Percentiles rank a stretch among this genome's conserved stretches.
Conservation (phyloP, 306 rosid species). For the Dalbergia cultrata region DNA sequence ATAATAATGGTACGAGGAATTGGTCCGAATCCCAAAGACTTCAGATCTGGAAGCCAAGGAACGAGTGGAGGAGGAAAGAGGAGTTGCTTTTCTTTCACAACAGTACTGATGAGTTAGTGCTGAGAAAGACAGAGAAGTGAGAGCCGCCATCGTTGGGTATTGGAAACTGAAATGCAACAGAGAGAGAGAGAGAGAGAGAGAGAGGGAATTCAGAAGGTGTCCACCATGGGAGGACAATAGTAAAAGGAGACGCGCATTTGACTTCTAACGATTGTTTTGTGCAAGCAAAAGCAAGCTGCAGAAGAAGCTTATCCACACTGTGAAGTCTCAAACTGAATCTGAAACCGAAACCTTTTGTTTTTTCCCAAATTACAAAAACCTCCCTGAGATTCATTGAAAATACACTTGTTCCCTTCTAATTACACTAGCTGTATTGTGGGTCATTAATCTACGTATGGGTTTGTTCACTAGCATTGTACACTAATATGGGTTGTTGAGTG, state of each 20-base stretch:
- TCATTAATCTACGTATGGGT: too few species aligned
- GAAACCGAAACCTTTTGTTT: slow-evolving; percentile 31
- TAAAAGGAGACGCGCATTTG: slow-evolving; percentile 40
- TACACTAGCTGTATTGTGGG: too few species aligned
- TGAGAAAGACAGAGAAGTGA: slow-evolving; percentile 75
- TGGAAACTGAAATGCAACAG: slow-evolving; percentile 7
- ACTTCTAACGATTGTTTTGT: slow-evolving; percentile 36
- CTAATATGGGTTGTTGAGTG: too few species aligned
- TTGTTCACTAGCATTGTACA: too few species aligned
- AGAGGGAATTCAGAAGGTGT: slow-evolving; percentile 31
- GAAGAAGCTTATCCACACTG: slow-evolving; percentile 75
- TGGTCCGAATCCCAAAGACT: slow-evolving; percentile 50
- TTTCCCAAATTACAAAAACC: too few species aligned
- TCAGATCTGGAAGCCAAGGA: slow-evolving; percentile 59
- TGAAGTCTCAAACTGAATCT: slow-evolving; percentile 49
- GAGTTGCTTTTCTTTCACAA: slow-evolving; percentile 55
- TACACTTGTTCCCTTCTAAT: too few species aligned
- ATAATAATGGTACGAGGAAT: slow-evolving; percentile 46
- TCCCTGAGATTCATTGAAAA: too few species aligned
- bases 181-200: not conserved
- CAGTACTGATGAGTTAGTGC: slow-evolving; percentile 60
- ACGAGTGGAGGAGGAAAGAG: slow-evolving; percentile 49
- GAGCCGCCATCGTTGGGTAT: slow-evolving; percentile 66
- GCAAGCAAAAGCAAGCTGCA: slow-evolving; percentile 10
- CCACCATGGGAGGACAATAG: slow-evolving; percentile 42